Evolutionary conservation across 1,139 yeast genomes (phyloP).

Genomic region (Spathaspora sp.): DNA sequence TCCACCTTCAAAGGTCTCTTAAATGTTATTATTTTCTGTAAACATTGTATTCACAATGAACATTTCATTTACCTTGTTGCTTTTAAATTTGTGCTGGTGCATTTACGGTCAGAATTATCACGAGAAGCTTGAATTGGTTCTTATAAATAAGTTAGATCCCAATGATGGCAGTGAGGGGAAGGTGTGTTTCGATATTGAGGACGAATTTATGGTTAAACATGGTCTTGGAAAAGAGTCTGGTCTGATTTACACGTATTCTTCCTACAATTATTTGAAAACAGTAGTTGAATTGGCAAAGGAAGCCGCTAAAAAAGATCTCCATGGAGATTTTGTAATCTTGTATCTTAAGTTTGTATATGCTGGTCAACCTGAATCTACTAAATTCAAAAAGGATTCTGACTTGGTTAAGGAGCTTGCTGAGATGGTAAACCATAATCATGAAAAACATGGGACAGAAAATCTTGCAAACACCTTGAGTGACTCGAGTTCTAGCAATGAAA

Average conservation of each 20-base stretch:
- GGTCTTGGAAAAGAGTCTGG: neutral
- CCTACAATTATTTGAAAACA: neutral
- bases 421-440: neutral
- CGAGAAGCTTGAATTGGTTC: too few species aligned
- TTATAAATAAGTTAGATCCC: too few species aligned
- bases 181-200: neutral
- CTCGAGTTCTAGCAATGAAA: neutral
- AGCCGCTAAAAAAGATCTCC: neutral
- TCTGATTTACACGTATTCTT: neutral
- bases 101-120: too few species aligned
- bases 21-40: too few species aligned
- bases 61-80: too few species aligned
- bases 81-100: too few species aligned
- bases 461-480: neutral
- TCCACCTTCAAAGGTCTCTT: too few species aligned
- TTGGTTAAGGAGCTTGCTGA: neutral
- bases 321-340: neutral
- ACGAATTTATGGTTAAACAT: neutral
- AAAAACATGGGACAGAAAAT: neutral
- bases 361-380: neutral
- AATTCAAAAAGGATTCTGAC: neutral
- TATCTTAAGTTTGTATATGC: neutral
- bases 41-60: too few species aligned
- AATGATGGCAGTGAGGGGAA: neutral
- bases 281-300: neutral